phyloP scores from a whole-genome alignment of 2,329 filamentous ascomycete species.

The Leptosphaerulina australis region DNA sequence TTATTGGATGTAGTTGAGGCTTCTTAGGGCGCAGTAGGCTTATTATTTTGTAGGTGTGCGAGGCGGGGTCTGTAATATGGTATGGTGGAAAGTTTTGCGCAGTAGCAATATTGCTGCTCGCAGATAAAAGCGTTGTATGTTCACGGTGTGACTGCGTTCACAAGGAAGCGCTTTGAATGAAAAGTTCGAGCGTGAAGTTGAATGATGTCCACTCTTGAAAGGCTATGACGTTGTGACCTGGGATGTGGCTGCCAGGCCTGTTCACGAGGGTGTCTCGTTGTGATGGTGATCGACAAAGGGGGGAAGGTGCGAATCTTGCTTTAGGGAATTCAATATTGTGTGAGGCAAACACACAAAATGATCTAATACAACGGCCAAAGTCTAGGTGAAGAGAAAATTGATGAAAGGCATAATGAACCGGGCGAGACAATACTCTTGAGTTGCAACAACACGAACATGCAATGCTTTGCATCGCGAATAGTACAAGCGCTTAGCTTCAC shows the following conservation, averaged over 20 bases:
- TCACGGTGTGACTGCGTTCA: slow-evolving; percentile 11
- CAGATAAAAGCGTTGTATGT: slow-evolving; percentile 6
- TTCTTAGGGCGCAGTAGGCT: slow-evolving; percentile 1
- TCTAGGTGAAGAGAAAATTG: slow-evolving; percentile 9
- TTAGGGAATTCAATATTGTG: not conserved
- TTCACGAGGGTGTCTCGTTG: slow-evolving; percentile 30
- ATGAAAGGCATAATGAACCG: not conserved
- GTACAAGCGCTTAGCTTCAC: not conserved
- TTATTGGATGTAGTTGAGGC: not conserved
- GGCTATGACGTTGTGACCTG: slow-evolving; percentile 30
- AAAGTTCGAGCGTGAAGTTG: slow-evolving; percentile 2
- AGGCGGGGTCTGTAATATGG: not conserved
- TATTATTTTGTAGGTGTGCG: not conserved
- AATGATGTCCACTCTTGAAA: slow-evolving; percentile 7
- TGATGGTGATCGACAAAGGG: slow-evolving; percentile 34
- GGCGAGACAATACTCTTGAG: slow-evolving; percentile 4
- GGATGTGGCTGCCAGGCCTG: slow-evolving; percentile 27
- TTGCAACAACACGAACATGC: slow-evolving; percentile 6
- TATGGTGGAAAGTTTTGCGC: slow-evolving; percentile 1
- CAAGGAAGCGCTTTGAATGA: slow-evolving; percentile 5
- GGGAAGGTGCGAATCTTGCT: slow-evolving; percentile 17
- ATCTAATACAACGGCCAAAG: slow-evolving; percentile 24
- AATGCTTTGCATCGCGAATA: slow-evolving; percentile 16
- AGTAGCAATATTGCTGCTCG: slow-evolving; percentile 15
- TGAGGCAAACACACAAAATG: not conserved